phyloP scores from a whole-genome alignment of 2,329 filamentous ascomycete species.

The Nothopassalora personata region DNA sequence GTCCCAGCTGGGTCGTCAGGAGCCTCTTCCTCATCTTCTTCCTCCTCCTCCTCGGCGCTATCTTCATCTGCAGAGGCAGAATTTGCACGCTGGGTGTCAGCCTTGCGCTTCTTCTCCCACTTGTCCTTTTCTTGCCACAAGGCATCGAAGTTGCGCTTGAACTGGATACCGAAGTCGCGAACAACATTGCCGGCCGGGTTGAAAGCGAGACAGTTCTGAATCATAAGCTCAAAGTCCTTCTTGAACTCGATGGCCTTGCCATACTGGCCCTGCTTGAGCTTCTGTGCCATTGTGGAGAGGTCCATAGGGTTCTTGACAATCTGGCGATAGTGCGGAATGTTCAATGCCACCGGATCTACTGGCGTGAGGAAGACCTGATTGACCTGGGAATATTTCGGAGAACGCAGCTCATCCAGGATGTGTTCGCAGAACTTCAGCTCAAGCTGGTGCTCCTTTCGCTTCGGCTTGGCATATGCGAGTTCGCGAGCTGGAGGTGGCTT shows the following conservation, averaged over 20 bases:
- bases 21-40: constrained; percentile 51
- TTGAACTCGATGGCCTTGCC: constrained; percentile 79
- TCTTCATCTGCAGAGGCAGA: constrained; percentile 65
- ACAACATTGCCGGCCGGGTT: constrained; percentile 76
- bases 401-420: constrained; percentile 70
- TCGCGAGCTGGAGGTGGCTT: constrained; percentile 87
- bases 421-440: constrained; percentile 88
- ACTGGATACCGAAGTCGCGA: constrained; percentile 62
- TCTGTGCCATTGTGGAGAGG: constrained; percentile 70
- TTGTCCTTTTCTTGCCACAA: constrained; percentile 74
- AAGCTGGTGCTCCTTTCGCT: constrained; percentile 82
- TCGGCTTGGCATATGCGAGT: constrained; percentile 82
- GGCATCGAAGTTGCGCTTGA: constrained; percentile 69
- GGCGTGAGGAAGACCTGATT: constrained; percentile 74
- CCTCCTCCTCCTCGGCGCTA: constrained; percentile 59
- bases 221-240: constrained; percentile 73
- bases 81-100: constrained; percentile 59
- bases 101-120: constrained; percentile 73
- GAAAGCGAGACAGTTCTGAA: constrained; percentile 88
- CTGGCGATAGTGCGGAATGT: constrained; percentile 88
- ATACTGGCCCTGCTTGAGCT: constrained; percentile 74
- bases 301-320: constrained; percentile 98
- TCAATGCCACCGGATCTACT: constrained; percentile 88
- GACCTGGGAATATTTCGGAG: constrained; percentile 61
- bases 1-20: constrained; percentile 40